Base-by-base conservation (phyloP, 345 rosid species). In the Aegle marmelos region DNA sequence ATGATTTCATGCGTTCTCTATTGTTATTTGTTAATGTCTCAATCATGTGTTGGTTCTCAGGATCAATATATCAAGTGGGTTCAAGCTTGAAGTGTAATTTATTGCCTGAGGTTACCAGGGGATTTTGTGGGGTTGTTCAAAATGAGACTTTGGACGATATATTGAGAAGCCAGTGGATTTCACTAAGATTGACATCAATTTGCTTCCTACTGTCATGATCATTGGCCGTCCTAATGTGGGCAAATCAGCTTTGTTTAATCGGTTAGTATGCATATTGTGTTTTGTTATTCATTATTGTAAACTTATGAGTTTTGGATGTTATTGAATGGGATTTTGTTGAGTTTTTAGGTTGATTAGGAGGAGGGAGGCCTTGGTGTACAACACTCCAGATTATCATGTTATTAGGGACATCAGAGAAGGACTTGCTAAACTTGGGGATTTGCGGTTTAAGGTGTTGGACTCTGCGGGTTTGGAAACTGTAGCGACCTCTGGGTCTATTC, bases 401-500 rank as follows among this genome's bases (percentile, higher is more conserved):
- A 91, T 97, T 34, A 87, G 99, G 63, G 98, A 96, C 85, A 90
- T 96, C 64, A 84, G 98, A 86, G 94, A 96, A 82, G 99, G 98
- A 73, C 73, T 96, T 81, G 99, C 99, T 24, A 96, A 94, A 82
- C 76, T 96, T 84, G 94, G 89, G 74, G 91, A 92, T 81, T 81
- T 96, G 82, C 80, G 98, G 83, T 94, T 96, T 56, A 90, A 73
- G 65, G 99, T 94, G 7, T 80, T 96, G 85, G 98, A 96, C 79
- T 96, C 99, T 27, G 99, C 98, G 80, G 99, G 99, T 70, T 86
- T 96, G 41, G 99, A 96, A 87, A 90, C 97, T 7, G 99, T 91
- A 75, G 98, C 91, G 7, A 73, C 94, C 76, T 89, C 97, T 0
- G 97, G 97, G 65, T 91, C 98, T 73, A 93, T 96, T 83, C 93